phyloP scores from a whole-genome alignment of 768 basidiomycete species.

The Dictyophora rubrovolvata region DNA sequence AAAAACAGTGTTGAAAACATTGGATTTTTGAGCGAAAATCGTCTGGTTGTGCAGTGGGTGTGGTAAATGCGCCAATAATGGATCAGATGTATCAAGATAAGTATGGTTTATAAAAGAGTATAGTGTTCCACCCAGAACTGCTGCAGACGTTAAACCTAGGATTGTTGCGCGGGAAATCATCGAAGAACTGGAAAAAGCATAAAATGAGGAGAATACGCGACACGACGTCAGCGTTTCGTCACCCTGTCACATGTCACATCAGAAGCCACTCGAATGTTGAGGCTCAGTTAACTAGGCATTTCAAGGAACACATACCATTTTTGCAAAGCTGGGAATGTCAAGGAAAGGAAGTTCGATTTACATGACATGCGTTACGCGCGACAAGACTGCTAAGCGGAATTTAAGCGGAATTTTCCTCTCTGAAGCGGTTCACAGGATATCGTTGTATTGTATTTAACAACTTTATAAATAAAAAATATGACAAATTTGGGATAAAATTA shows the following conservation, averaged over 20 bases:
- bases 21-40: conserved; percentile 75
- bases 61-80: conserved; percentile 53
- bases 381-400: too few species aligned
- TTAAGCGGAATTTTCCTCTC: too few species aligned
- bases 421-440: too few species aligned
- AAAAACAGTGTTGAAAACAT: conserved; percentile 73
- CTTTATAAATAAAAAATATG: too few species aligned
- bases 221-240: conserved; percentile 1
- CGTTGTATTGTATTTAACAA: too few species aligned
- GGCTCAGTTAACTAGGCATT: too few species aligned
- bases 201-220: not conserved
- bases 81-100: conserved; percentile 80
- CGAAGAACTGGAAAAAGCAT: conserved; percentile 5
- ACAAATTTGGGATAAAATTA: too few species aligned
- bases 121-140: conserved; percentile 49
- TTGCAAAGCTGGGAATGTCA: too few species aligned
- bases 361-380: too few species aligned
- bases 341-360: too few species aligned
- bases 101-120: conserved; percentile 57
- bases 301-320: too few species aligned
- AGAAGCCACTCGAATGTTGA: not conserved
- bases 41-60: conserved; percentile 54
- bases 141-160: conserved; percentile 14
- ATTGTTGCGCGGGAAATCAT: conserved; percentile 31
- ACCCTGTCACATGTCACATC: not conserved